phyloP scores from a whole-genome alignment of 2,329 filamentous ascomycete species.

The Aspergillus luchuensis region DNA sequence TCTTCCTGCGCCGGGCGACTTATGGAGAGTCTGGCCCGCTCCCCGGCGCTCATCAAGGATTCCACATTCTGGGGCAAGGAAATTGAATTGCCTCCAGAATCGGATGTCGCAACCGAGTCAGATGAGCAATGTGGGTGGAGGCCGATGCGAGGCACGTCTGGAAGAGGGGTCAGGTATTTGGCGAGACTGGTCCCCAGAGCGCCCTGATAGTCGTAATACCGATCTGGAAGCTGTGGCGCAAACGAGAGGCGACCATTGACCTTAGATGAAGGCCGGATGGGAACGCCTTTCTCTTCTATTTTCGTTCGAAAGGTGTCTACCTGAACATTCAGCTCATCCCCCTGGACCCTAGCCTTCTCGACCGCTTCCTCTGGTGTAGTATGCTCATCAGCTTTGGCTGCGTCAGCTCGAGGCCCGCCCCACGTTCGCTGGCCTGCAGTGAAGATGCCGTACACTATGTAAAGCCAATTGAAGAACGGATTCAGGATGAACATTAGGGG shows the following conservation, averaged over 20 bases:
- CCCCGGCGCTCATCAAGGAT: constrained; percentile 76
- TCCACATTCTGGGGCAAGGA: constrained; percentile 70
- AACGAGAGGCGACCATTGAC: constrained; percentile 75
- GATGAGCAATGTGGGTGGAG: constrained; percentile 64
- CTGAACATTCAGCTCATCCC: constrained; percentile 87
- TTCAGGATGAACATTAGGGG: constrained; percentile 94
- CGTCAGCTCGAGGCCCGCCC: constrained; percentile 91
- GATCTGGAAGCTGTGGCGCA: constrained; percentile 64
- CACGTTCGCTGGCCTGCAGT: constrained; percentile 93
- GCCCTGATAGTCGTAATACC: constrained; percentile 63
- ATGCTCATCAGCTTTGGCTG: constrained; percentile 72
- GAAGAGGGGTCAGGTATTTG: constrained; percentile 49
- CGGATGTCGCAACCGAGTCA: constrained; percentile 64
- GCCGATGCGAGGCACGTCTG: constrained; percentile 50
- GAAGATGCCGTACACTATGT: constrained; percentile 96
- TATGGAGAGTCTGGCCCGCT: constrained; percentile 71
- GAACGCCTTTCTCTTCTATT: constrained; percentile 50
- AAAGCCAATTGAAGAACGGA: constrained; percentile 97
- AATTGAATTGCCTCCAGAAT: constrained; percentile 61
- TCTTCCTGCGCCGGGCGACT: constrained; percentile 55
- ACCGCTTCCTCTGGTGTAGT: constrained; percentile 83
- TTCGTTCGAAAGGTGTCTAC: constrained; percentile 74
- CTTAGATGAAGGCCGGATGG: constrained; percentile 71
- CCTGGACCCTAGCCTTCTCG: constrained; percentile 73
- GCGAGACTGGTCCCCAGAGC: constrained; percentile 54